Evolutionary conservation across 2,329 filamentous ascomycete species (phyloP), one percentile per base, ranked within the genome.

Genomic region (Leptodontidium sp.): DNA sequence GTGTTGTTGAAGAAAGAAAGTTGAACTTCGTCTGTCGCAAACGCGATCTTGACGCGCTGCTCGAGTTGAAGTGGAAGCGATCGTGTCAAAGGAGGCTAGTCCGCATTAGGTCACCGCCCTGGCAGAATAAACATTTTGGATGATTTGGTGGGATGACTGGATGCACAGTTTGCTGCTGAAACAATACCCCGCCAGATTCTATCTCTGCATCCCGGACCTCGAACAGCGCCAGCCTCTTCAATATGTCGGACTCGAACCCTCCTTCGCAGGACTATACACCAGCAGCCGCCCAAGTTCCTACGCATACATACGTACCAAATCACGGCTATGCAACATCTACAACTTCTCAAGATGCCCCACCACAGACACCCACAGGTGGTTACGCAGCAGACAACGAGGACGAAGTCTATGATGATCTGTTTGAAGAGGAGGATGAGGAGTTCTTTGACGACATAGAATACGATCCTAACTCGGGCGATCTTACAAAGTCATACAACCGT

Each of bases 401-500:
- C 43, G 82, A 84, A 59, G 81, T 80, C 4, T 78, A 82, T 57
- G 80, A 82, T 69, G 79, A 83, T 70, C 79, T 85, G 50, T 83
- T 86, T 43, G 84, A 88, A 43, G 88, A 90, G 11, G 84, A 89
- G 53, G 87, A 90, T 67, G 88, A 90, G 69, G 87, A 92, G 65
- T 85, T 86, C 70, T 85, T 87, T 52, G 85, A 88, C 17, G 83
- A 86, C 57, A 74, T 88, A 61, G 83, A 84, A 29, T 88, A 87
- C 75, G 81, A 86, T 21, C 83, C 89, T 61, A 82, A 83, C 8
- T 84, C 87, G 0, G 85, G 86, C 49, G 92, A 97, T 79, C 87
- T 93, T 67, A 94, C 93, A 47, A 96, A 97, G 81, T 90, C 91
- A 8, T 79, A 96, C 84, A 97, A 97, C 79, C 91, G 94, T 70